Conservation (phyloP, 441 rosid species). For the Viola pubescens region DNA sequence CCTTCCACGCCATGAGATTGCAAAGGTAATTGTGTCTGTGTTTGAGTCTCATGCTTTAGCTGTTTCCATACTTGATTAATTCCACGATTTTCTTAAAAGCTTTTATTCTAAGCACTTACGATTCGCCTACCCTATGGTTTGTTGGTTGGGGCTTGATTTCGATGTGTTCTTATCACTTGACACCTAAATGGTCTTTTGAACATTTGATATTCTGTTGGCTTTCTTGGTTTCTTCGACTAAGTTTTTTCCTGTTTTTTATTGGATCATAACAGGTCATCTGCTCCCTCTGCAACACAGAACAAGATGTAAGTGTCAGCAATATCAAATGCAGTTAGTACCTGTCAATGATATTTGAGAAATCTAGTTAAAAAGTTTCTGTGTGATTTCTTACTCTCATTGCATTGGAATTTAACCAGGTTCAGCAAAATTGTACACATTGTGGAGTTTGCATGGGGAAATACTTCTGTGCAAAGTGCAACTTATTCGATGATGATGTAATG, state of each 20-base stretch:
- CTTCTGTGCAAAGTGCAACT: constrained; percentile 63
- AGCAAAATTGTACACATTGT: constrained; percentile 54
- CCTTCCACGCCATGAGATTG: constrained; percentile 63
- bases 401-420: constrained; percentile 34
- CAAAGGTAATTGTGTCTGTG: constrained; percentile 32
- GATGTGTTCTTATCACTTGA: too few species aligned
- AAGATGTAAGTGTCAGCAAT: constrained; percentile 46
- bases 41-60: neutral
- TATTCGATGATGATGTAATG: constrained; percentile 76
- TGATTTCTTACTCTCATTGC: constrained; percentile 7
- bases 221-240: neutral
- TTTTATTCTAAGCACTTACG: too few species aligned
- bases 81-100: too few species aligned
- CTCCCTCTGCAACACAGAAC: constrained; percentile 63
- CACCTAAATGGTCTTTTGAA: neutral
- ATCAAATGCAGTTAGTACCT: neutral
- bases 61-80: neutral
- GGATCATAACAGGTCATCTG: constrained; percentile 47
- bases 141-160: too few species aligned
- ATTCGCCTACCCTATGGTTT: too few species aligned
- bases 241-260: too few species aligned
- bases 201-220: neutral
- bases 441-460: constrained; percentile 79
- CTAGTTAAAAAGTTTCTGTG: neutral
- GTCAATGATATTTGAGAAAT: neutral